phyloP scores from a whole-genome alignment of 768 basidiomycete species.

The Mycena galopus region DNA sequence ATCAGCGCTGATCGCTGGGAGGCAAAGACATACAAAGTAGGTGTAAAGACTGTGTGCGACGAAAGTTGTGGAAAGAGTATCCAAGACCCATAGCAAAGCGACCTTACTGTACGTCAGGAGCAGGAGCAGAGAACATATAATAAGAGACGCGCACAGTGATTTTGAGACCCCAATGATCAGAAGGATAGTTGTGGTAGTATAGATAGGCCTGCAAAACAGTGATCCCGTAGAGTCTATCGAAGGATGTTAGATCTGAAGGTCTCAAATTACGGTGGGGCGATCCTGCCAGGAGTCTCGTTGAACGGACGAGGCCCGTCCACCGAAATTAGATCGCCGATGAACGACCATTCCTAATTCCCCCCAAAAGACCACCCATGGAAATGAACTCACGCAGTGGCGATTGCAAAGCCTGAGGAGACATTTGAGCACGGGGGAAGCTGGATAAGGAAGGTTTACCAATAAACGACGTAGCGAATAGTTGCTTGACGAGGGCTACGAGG shows the following conservation, averaged over 20 bases:
- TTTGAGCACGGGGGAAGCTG: background rate
- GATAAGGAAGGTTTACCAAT: background rate
- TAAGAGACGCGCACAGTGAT: constrained; percentile 10
- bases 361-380: background rate
- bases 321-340: background rate
- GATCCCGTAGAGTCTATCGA: constrained; percentile 22
- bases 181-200: constrained; percentile 27
- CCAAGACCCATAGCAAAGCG: constrained; percentile 22
- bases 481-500: constrained; percentile 22
- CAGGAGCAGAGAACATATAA: background rate
- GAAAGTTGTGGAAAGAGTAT: constrained; percentile 30
- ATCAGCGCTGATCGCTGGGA: background rate
- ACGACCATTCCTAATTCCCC: no score
- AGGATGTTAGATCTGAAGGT: background rate
- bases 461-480: constrained; percentile 26
- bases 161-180: constrained; percentile 15
- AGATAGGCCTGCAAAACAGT: constrained; percentile 26
- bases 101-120: constrained; percentile 10
- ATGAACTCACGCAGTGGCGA: constrained; percentile 26
- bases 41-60: constrained; percentile 27
- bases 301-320: background rate
- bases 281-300: background rate
- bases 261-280: background rate
- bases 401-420: constrained; percentile 9
- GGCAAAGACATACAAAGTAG: constrained; percentile 11